Evolutionary conservation across 768 basidiomycete species (phyloP).

Genomic region (Boletus coccyginus): DNA sequence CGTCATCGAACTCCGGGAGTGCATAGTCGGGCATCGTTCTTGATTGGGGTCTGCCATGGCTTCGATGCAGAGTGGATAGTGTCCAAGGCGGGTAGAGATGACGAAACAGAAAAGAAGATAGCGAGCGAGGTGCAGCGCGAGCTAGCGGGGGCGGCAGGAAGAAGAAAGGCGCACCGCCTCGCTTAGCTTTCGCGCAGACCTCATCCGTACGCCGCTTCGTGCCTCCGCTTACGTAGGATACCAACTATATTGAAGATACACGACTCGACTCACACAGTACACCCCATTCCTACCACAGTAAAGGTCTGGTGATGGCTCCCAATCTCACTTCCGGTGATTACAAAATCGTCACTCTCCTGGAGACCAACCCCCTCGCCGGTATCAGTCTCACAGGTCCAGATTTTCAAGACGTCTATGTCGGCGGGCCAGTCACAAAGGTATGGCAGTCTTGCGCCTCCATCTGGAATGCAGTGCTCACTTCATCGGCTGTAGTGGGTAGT

Average conservation of each 20-base stretch:
- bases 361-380: neutral
- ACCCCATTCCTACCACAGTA: neutral
- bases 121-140: no score
- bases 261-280: neutral
- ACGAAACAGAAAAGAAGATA: no score
- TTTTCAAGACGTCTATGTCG: neutral
- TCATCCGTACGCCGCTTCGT: no score
- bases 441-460: neutral
- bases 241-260: neutral
- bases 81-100: no score
- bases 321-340: neutral
- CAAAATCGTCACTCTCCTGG: neutral
- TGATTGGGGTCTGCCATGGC: no score
- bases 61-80: no score
- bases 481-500: neutral
- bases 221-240: no score
- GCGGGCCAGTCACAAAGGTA: neutral
- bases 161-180: no score
- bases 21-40: no score
- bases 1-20: no score
- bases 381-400: neutral
- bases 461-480: neutral
- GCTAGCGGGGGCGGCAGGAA: no score
- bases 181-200: no score
- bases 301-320: neutral